Base-by-base conservation (phyloP, 495 filamentous ascomycete genomes). In the Venustampulla echinocandica region DNA sequence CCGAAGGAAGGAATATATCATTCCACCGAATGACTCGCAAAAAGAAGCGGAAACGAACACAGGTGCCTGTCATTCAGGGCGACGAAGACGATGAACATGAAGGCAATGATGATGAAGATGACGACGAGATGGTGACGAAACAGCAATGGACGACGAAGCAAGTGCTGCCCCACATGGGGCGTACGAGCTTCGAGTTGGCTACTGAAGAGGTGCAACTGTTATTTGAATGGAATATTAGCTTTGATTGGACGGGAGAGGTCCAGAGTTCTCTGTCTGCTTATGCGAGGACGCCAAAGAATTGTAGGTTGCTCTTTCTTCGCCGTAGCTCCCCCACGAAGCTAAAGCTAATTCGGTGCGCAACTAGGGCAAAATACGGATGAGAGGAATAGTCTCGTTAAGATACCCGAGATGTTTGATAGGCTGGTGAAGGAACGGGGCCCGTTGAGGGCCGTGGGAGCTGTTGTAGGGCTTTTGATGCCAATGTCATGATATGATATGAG, bases 211-310 rank as follows among this genome's bases (percentile, higher is more conserved):
- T 54, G 11, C 58, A 52, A 46, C 42, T 69, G 25, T 63, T 71
- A n/a, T 59, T 77, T 13, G 60, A 63, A 57, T 82, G 79, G 79
- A 57, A 54, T 23, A 75, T 81, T 30, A 55, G 61, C 10, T 80
- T 82, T 59, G 77, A 81, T 54, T 80, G 76, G 76, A 77, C 75
- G 0, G 79, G 79, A 4, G 76, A 82, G 57, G 76, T 76, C 4
- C 66, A 71, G 57, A 76, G 69, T 47, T 61, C 60, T 38, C 56
- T 82, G 20, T 53, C 59, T 2, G 66, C 71, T 21, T 46, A 66
- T 47, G 65, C 71, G 2, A 62, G 66, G 10, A 49, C 70, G 15
- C 75, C 76, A 23, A 61, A 59, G 37, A 73, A 65, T 38, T 81
- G 78, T 76, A 59, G 66, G 72, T 69, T 36, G 20, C 30, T 30